phyloP scores from a whole-genome alignment of 1,284 basidiomycete species.

The Somion occarium region DNA sequence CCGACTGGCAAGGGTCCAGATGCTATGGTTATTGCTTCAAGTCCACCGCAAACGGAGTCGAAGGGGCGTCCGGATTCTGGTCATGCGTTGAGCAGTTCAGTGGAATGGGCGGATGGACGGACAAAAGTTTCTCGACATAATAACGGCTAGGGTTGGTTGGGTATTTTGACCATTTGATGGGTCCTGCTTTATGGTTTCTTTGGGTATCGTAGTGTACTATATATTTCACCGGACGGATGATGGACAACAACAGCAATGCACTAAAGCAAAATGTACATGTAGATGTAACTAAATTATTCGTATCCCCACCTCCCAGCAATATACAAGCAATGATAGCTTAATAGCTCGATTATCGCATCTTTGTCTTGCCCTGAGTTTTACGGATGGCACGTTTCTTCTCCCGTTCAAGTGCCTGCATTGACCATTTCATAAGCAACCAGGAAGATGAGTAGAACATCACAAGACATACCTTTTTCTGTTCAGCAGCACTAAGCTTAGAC shows the following conservation, averaged over 20 bases:
- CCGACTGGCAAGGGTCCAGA: constrained; percentile 3
- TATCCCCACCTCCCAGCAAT: constrained; percentile 2
- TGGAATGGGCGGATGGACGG: constrained; percentile 10
- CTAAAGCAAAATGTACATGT: constrained; percentile 22
- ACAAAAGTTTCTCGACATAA: background rate
- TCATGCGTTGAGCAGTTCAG: constrained; percentile 13
- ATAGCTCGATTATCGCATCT: constrained; percentile 38
- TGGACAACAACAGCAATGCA: constrained; percentile 9
- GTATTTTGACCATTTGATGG: background rate
- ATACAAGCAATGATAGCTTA: background rate
- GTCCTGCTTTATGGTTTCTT: background rate
- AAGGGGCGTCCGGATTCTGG: background rate
- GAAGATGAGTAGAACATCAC: background rate
- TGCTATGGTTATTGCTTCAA: background rate
- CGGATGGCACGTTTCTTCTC: constrained; percentile 68
- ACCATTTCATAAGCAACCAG: constrained; percentile 7
- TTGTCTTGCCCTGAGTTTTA: constrained; percentile 64
- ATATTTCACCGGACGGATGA: constrained; percentile 3
- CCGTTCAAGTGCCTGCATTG: constrained; percentile 57
- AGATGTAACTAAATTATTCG: constrained; percentile 21
- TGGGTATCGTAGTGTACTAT: constrained; percentile 2
- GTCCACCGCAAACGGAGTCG: background rate
- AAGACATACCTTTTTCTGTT: constrained; percentile 51
- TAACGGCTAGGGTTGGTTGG: background rate
- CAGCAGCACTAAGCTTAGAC: constrained; percentile 69